Percentiles rank a stretch among this genome's conserved stretches.
These are phyloP conservation scores for Castanopsis chinensis DNA, from an alignment of 306 rosid species.

Conservation along the genomic window DNA sequence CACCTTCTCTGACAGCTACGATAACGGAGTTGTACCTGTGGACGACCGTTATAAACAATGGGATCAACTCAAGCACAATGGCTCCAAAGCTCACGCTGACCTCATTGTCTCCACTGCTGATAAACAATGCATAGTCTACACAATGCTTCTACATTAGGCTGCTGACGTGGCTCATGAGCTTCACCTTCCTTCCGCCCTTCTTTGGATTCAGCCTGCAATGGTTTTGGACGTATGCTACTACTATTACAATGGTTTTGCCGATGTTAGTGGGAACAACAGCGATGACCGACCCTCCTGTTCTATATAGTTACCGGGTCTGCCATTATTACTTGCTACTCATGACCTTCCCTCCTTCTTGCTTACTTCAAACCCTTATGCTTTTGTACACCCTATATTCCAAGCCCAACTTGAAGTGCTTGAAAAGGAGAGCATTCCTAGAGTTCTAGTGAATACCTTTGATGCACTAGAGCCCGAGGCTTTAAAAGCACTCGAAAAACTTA, in stretches of 20 bases:
- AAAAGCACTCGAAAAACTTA: conserved; percentile 1
- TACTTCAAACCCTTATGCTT: background rate
- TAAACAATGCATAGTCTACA: conserved; percentile 15
- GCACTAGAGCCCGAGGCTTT: conserved; percentile 33
- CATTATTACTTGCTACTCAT: background rate
- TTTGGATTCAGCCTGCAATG: conserved; percentile 43
- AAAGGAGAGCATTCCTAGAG: conserved; percentile 1
- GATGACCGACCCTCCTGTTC: background rate
- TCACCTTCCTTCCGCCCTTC: conserved; percentile 16
- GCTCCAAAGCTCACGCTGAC: background rate
- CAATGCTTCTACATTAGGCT: conserved; percentile 30
- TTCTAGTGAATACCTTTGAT: conserved; percentile 35
- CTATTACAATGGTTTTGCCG: conserved; percentile 28
- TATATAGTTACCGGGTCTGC: conserved; percentile 5
- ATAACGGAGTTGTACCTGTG: conserved; percentile 4
- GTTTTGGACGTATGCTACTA: conserved; percentile 30
- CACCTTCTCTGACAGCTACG: conserved; percentile 34
- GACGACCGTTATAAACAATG: background rate
- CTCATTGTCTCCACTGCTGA: background rate
- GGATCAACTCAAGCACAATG: conserved; percentile 1
- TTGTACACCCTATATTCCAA: background rate
- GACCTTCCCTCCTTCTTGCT: conserved; percentile 40
- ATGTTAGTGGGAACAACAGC: background rate
- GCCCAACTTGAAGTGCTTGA: background rate
- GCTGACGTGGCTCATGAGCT: conserved; percentile 17